These are phyloP conservation scores for Suillus plorans DNA, from an alignment of 768 basidiomycete genomes.

Conservation along the genomic window DNA sequence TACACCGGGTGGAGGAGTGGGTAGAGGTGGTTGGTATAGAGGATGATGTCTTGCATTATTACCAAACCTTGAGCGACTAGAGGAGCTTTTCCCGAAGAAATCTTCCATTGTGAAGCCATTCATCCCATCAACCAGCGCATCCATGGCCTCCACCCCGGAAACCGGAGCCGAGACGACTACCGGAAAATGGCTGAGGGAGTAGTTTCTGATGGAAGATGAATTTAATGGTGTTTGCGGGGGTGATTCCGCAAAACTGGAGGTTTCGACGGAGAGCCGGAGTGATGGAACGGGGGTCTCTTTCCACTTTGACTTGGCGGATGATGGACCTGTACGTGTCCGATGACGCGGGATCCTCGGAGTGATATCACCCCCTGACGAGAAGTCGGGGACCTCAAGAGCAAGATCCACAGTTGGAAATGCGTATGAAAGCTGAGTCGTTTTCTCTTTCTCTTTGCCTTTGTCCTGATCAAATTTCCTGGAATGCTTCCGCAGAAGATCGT, in stretches of 20 bases:
- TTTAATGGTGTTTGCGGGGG: constrained; percentile 72
- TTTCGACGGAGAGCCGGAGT: constrained; percentile 58
- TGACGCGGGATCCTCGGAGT: constrained; percentile 44
- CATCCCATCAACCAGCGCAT: constrained; percentile 88
- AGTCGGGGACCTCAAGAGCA: constrained; percentile 26
- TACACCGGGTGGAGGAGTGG: constrained; percentile 79
- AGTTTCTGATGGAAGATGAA: constrained; percentile 23
- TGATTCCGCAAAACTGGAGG: constrained; percentile 70
- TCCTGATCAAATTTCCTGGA: constrained; percentile 26
- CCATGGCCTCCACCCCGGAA: constrained; percentile 82
- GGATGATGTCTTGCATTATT: constrained; percentile 68
- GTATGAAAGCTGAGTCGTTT: constrained; percentile 22
- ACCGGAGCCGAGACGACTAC: constrained; percentile 76
- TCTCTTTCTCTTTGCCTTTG: constrained; percentile 26
- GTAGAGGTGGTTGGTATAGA: constrained; percentile 79
- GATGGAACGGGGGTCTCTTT: constrained; percentile 47
- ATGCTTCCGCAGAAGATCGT: constrained; percentile 19
- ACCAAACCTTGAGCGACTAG: constrained; percentile 52
- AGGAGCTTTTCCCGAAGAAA: constrained; percentile 43
- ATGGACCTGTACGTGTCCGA: constrained; percentile 61
- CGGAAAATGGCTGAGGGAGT: constrained; percentile 46
- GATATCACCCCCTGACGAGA: constrained; percentile 24
- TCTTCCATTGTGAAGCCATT: constrained; percentile 65
- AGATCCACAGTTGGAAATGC: constrained; percentile 28
- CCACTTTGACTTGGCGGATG: constrained; percentile 41